These are phyloP conservation scores for Aspergillus japonicus DNA, from an alignment of 2,329 filamentous ascomycete genomes.

Conservation along the genomic window DNA sequence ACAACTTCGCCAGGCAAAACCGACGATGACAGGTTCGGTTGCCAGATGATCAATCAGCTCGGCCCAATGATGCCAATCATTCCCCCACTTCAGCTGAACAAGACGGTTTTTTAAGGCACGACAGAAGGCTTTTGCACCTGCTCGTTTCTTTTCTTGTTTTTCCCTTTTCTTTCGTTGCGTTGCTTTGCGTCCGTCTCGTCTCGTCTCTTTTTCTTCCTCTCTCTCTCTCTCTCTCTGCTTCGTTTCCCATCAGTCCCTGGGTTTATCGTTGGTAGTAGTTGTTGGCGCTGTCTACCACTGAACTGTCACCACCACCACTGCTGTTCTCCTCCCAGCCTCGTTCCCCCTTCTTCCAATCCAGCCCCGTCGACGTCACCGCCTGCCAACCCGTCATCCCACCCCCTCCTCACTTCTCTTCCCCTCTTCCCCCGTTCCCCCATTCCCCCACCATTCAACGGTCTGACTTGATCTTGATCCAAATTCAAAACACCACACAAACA, in stretches of 20 bases:
- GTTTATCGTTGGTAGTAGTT: neutral
- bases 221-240: slow-evolving; percentile 23
- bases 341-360: neutral
- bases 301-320: neutral
- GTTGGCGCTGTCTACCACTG: neutral
- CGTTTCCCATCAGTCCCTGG: neutral
- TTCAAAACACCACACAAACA: neutral
- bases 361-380: neutral
- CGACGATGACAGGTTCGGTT: neutral
- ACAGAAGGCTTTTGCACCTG: slow-evolving; percentile 9
- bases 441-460: neutral
- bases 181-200: slow-evolving; percentile 1
- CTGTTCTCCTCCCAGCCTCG: neutral
- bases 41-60: slow-evolving; percentile 4
- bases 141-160: slow-evolving; percentile 9
- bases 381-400: slow-evolving; percentile 9
- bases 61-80: slow-evolving; percentile 17
- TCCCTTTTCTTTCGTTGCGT: slow-evolving; percentile 3
- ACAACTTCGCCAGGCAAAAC: neutral
- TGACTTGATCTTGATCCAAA: neutral
- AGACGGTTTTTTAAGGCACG: slow-evolving; percentile 14
- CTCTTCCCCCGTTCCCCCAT: slow-evolving; percentile 18
- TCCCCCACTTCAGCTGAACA: slow-evolving; percentile 24
- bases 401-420: slow-evolving; percentile 17
- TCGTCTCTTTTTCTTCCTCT: slow-evolving; percentile 16